phyloP scores from a whole-genome alignment of 1,284 basidiomycete genomes.

The Ustilago cynodontis region DNA sequence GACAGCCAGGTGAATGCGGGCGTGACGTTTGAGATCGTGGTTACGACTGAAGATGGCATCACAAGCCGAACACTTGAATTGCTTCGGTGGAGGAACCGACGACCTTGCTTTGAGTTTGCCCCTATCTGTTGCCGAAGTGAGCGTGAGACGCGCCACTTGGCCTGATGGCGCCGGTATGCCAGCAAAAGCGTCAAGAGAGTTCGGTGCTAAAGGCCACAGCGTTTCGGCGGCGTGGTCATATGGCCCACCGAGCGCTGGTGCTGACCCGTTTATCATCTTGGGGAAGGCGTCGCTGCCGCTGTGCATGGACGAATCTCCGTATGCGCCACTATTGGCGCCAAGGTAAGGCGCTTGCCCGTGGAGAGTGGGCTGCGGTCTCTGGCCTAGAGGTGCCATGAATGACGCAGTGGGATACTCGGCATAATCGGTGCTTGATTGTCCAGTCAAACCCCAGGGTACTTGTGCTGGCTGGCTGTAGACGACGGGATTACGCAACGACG shows the following conservation, averaged over 20 bases:
- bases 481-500: slow-evolving; percentile 35
- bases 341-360: slow-evolving; percentile 23
- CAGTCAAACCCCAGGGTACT: slow-evolving; percentile 18
- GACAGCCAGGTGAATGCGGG: slow-evolving; percentile 65
- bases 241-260: slow-evolving; percentile 11
- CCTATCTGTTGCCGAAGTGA: slow-evolving; percentile 36
- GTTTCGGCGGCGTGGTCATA: slow-evolving; percentile 42
- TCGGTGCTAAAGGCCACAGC: slow-evolving; percentile 40
- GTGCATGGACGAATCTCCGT: slow-evolving; percentile 28
- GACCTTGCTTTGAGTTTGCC: slow-evolving; percentile 33
- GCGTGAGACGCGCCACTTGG: slow-evolving; percentile 32
- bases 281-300: slow-evolving; percentile 22
- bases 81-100: slow-evolving; percentile 42
- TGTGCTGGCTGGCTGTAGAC: slow-evolving; percentile 47
- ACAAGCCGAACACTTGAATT: slow-evolving; percentile 63
- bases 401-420: slow-evolving; percentile 45
- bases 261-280: slow-evolving; percentile 20
- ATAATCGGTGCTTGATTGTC: slow-evolving; percentile 23
- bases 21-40: slow-evolving; percentile 65
- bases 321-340: slow-evolving; percentile 21
- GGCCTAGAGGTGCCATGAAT: slow-evolving; percentile 27
- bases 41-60: slow-evolving; percentile 63
- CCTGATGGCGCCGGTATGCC: slow-evolving; percentile 33
- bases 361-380: slow-evolving; percentile 16
- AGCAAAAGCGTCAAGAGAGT: slow-evolving; percentile 47